Percentiles rank a stretch among this genome's conserved stretches.
Conservation (phyloP, 495 filamentous ascomycete genomes). For the Xylaria scruposa region DNA sequence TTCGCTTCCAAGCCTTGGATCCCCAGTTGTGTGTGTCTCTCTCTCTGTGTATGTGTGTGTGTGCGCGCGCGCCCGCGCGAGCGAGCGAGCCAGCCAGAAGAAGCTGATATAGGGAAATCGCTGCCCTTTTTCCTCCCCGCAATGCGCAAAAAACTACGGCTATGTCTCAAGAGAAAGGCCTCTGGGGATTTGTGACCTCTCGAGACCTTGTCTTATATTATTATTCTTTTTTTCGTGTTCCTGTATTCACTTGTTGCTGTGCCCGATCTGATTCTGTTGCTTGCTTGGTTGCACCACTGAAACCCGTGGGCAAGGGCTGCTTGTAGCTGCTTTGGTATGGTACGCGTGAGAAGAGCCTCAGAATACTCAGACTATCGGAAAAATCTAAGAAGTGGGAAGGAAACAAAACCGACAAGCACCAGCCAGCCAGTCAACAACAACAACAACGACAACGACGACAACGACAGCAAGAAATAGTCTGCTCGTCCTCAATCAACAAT, state of each 20-base stretch:
- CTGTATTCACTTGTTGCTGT: conserved; percentile 10
- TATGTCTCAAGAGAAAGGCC: conserved; percentile 9
- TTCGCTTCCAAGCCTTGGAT: conserved; percentile 40
- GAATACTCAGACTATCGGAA: conserved; percentile 5
- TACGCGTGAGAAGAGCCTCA: conserved; percentile 3
- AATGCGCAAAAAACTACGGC: conserved; percentile 20
- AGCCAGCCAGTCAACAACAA: not conserved
- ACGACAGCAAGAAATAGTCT: not conserved
- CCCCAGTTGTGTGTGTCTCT: conserved; percentile 28
- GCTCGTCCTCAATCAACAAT: not conserved
- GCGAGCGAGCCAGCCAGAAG: conserved; percentile 16
- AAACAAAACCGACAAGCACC: not conserved
- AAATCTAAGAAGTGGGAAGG: not conserved
- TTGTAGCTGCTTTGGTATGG: not conserved
- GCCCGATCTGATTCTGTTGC: conserved; percentile 9
- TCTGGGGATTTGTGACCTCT: conserved; percentile 1
- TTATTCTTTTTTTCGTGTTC: too few relatives aligned
- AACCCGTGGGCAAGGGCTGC: conserved; percentile 15
- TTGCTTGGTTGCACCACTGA: conserved; percentile 12
- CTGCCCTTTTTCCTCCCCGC: conserved; percentile 11
- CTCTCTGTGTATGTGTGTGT: too few relatives aligned
- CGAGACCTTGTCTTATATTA: conserved; percentile 13
- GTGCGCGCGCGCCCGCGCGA: too few relatives aligned
- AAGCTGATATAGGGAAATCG: conserved; percentile 32
- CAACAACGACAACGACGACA: too few relatives aligned